phyloP scores from a whole-genome alignment of 2,329 filamentous ascomycete genomes.

The Alternaria sp. region DNA sequence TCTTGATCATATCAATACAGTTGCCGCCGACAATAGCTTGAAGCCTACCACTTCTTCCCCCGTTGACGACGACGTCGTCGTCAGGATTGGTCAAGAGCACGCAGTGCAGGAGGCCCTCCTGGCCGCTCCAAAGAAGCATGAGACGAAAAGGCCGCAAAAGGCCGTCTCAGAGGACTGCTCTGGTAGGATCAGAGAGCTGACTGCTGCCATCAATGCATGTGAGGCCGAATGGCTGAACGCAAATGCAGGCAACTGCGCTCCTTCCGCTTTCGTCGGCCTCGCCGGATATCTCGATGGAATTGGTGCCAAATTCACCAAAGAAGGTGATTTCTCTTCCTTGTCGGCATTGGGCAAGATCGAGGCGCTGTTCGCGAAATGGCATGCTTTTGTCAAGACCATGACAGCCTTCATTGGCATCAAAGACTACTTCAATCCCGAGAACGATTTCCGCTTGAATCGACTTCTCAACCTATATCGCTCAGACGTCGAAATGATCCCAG shows the following conservation, averaged over 20 bases:
- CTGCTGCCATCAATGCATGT: neutral
- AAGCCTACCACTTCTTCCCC: neutral
- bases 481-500: neutral
- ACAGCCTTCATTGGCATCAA: neutral
- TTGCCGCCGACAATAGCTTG: neutral
- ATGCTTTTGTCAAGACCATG: neutral
- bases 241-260: neutral
- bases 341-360: neutral
- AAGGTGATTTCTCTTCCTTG: neutral
- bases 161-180: neutral
- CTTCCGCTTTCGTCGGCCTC: neutral
- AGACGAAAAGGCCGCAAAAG: neutral
- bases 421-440: neutral
- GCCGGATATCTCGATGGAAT: neutral
- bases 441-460: neutral
- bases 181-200: neutral
- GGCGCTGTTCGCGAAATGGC: neutral
- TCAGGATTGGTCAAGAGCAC: neutral
- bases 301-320: neutral
- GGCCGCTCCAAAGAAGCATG: neutral
- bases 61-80: neutral
- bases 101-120: neutral
- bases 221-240: neutral
- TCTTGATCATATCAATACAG: rapidly evolving
- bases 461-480: neutral